Evolutionary conservation across 805 yeast genomes (phyloP).

Genomic region (Pichia paraexigua): DNA sequence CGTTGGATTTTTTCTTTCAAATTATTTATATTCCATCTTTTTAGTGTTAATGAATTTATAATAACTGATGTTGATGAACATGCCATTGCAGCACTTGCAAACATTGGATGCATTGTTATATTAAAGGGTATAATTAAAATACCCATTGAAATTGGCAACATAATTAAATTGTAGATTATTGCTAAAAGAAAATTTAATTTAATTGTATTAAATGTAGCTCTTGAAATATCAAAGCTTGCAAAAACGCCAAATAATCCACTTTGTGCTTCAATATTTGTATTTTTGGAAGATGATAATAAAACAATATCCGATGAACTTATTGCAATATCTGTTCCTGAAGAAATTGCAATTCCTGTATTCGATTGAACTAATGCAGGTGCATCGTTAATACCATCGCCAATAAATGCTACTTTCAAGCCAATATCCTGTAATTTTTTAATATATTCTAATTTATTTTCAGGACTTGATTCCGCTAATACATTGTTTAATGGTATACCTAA

Average conservation of each 20-base stretch:
- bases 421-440: slow-evolving; percentile 46
- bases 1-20: neutral
- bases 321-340: slow-evolving; percentile 93
- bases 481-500: slow-evolving; percentile 59
- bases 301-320: slow-evolving; percentile 96
- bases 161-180: slow-evolving; percentile 67
- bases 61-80: slow-evolving; percentile 87
- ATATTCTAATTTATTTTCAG: slow-evolving; percentile 65
- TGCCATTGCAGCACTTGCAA: slow-evolving; percentile 92
- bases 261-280: slow-evolving; percentile 12
- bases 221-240: slow-evolving; percentile 60
- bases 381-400: slow-evolving; percentile 97
- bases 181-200: slow-evolving; percentile 86
- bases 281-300: slow-evolving; percentile 38
- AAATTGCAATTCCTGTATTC: slow-evolving; percentile 83
- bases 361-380: slow-evolving; percentile 92
- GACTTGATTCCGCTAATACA: slow-evolving; percentile 70
- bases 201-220: slow-evolving; percentile 62
- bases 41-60: slow-evolving; percentile 63
- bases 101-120: slow-evolving; percentile 71
- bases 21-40: slow-evolving; percentile 42
- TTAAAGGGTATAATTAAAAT: slow-evolving; percentile 69
- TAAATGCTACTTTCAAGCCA: slow-evolving; percentile 60
- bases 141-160: slow-evolving; percentile 95
- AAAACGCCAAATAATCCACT: slow-evolving; percentile 34